These are phyloP conservation scores for Gomphus bonarii DNA, from an alignment of 1,284 basidiomycete species.

Conservation along the genomic window DNA sequence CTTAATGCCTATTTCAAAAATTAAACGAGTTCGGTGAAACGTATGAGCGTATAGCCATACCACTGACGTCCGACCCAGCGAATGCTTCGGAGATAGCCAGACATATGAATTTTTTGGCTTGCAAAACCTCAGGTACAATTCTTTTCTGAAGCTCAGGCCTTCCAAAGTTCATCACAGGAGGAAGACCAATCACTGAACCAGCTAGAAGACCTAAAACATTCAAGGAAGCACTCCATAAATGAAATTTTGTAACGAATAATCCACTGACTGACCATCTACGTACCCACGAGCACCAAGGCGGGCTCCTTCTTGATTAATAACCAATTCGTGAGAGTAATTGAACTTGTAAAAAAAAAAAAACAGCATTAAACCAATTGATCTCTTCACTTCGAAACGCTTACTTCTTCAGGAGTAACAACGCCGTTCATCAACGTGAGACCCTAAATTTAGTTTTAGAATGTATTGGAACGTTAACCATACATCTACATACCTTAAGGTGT, in stretches of 20 bases:
- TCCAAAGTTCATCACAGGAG: conserved; percentile 51
- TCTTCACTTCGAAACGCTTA: conserved; percentile 80
- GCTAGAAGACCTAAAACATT: not conserved
- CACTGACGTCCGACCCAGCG: conserved; percentile 82
- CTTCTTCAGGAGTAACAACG: conserved; percentile 79
- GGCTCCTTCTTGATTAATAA: conserved; percentile 80
- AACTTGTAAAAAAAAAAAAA: not conserved
- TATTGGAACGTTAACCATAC: not conserved
- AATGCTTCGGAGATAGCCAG: conserved; percentile 70
- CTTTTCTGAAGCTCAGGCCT: conserved; percentile 66
- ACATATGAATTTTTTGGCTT: conserved; percentile 60
- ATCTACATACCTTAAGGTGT: conserved; percentile 31
- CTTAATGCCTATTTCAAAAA: conserved; percentile 38
- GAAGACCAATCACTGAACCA: conserved; percentile 34
- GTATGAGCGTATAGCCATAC: not conserved
- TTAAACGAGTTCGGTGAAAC: not conserved
- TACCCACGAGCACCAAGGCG: conserved; percentile 77
- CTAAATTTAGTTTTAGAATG: conserved; percentile 30
- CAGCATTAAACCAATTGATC: not conserved
- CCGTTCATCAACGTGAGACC: conserved; percentile 77
- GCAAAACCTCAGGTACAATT: conserved; percentile 73
- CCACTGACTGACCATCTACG: conserved; percentile 48
- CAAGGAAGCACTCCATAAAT: not conserved
- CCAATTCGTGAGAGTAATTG: conserved; percentile 35
- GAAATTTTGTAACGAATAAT: not conserved